Percentiles rank a stretch among this genome's conserved stretches.
These are phyloP conservation scores for Wickerhamomyces tratensis DNA, from an alignment of 805 yeast genomes.

Conservation along the genomic window DNA sequence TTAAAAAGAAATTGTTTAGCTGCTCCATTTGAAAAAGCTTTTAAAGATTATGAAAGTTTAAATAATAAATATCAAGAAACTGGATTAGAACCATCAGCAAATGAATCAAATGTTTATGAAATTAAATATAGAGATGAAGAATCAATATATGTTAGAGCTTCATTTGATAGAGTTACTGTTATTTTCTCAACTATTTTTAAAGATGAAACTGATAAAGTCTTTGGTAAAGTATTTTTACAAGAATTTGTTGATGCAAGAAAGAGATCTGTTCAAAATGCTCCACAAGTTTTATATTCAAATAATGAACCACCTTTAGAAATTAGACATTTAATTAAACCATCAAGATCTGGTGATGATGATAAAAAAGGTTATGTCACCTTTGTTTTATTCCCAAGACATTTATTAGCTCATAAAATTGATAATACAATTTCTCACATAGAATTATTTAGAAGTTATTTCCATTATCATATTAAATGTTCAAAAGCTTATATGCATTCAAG, in stretches of 20 bases:
- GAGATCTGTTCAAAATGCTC: conserved; percentile 94
- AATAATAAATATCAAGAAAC: conserved; percentile 19
- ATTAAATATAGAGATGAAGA: conserved; percentile 90
- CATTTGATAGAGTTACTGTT: conserved; percentile 94
- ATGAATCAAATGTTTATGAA: conserved; percentile 16
- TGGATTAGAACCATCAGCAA: conserved; percentile 16
- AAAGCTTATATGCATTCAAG: conserved; percentile 98
- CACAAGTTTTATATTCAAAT: conserved; percentile 90
- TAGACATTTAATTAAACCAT: conserved; percentile 29
- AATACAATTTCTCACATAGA: conserved; percentile 87
- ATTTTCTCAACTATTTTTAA: conserved; percentile 90
- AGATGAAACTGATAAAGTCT: conserved; percentile 92
- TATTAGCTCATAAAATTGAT: conserved; percentile 59
- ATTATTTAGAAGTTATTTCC: conserved; percentile 92
- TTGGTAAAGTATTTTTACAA: conserved; percentile 82
- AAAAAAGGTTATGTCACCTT: conserved; percentile 50
- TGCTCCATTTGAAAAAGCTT: conserved; percentile 87
- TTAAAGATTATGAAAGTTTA: conserved; percentile 65
- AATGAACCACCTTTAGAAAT: conserved; percentile 91
- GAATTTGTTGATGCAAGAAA: conserved; percentile 95
- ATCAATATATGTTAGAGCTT: conserved; percentile 81
- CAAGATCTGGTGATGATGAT: conserved; percentile 25
- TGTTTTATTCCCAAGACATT: conserved; percentile 78
- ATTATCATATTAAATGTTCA: conserved; percentile 96
- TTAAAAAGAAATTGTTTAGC: conserved; percentile 84